Evolutionary conservation across 306 rosid species (phyloP).

Genomic region (Herpetospermum pedunculosum): DNA sequence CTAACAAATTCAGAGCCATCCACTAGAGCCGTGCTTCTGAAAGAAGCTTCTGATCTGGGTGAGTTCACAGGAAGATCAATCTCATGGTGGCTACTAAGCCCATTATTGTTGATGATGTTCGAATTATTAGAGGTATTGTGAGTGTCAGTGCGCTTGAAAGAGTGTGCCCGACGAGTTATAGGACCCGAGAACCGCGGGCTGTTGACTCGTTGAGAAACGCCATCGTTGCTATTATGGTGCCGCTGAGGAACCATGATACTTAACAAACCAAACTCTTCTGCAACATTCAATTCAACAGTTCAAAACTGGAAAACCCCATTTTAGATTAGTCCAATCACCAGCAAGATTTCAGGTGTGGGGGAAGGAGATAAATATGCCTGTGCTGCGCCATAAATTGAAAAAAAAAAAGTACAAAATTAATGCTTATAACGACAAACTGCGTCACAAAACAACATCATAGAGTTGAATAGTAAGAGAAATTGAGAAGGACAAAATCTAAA

Average conservation of each 20-base stretch:
- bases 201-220: constrained; percentile 77
- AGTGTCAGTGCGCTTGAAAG: constrained; percentile 60
- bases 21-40: constrained; percentile 7
- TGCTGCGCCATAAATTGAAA: not conserved
- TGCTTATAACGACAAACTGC: not conserved
- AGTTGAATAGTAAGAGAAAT: not conserved
- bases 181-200: constrained; percentile 90
- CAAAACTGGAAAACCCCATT: not conserved
- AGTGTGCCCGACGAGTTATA: constrained; percentile 91
- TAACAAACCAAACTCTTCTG: too few relatives aligned
- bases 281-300: not conserved
- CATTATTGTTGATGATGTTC: constrained; percentile 3
- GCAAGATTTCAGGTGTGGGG: not conserved
- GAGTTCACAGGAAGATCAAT: constrained; percentile 58
- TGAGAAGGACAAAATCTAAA: not conserved
- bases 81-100: constrained; percentile 38
- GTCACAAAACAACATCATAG: not conserved
- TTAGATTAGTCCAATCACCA: not conserved
- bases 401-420: not conserved
- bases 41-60: constrained; percentile 64
- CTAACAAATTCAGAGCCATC: constrained; percentile 46
- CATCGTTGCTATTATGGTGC: constrained; percentile 46
- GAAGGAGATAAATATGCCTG: not conserved
- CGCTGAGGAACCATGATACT: constrained; percentile 57
- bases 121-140: not conserved